Percentiles rank a stretch among this genome's conserved stretches.
phyloP scores from a whole-genome alignment of 192 early-diverging fungal genomes.

The Coemansia biformis region DNA sequence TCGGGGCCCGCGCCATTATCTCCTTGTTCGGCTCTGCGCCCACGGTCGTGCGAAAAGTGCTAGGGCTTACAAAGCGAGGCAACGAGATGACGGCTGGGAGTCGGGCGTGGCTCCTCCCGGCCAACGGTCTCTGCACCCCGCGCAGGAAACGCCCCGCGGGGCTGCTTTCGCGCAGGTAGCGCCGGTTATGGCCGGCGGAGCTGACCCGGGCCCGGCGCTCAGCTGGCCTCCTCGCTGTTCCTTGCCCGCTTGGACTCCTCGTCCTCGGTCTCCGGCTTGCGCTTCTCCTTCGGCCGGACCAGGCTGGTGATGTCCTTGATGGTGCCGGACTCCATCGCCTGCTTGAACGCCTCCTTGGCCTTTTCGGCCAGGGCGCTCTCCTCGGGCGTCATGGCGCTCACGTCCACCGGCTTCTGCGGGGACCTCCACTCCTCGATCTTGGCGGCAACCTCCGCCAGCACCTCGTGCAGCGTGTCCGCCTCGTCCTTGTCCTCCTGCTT shows the following conservation, averaged over 20 bases:
- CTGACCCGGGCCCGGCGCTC: too few relatives aligned
- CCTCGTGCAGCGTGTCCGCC: conserved; percentile 22
- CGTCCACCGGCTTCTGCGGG: conserved; percentile 22
- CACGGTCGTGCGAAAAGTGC: not conserved
- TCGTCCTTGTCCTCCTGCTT: conserved; percentile 17
- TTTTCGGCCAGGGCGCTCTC: conserved; percentile 31
- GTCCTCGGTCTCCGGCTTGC: conserved; percentile 15
- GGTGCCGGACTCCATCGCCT: conserved; percentile 39
- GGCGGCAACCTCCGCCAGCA: conserved; percentile 31
- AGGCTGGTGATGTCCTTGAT: conserved; percentile 38
- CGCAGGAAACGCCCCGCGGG: too few relatives aligned
- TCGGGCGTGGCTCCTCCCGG: too few relatives aligned
- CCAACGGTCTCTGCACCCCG: too few relatives aligned
- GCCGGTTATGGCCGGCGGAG: too few relatives aligned
- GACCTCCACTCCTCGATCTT: conserved; percentile 48
- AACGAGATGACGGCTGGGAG: too few relatives aligned
- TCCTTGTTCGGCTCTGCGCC: not conserved
- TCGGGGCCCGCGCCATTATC: not conserved
- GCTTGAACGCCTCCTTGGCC: conserved; percentile 37
- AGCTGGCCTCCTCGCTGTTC: not conserved
- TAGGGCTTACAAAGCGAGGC: too few relatives aligned
- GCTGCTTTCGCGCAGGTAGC: too few relatives aligned
- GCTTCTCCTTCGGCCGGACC: conserved; percentile 24
- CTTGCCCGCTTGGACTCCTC: conserved; percentile 22
- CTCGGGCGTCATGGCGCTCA: conserved; percentile 18